Percentiles rank a stretch among this genome's conserved stretches.
These are phyloP conservation scores for Amaranthus cruentus DNA, from an alignment of 148 eudicot genomes.

Conservation along the genomic window DNA sequence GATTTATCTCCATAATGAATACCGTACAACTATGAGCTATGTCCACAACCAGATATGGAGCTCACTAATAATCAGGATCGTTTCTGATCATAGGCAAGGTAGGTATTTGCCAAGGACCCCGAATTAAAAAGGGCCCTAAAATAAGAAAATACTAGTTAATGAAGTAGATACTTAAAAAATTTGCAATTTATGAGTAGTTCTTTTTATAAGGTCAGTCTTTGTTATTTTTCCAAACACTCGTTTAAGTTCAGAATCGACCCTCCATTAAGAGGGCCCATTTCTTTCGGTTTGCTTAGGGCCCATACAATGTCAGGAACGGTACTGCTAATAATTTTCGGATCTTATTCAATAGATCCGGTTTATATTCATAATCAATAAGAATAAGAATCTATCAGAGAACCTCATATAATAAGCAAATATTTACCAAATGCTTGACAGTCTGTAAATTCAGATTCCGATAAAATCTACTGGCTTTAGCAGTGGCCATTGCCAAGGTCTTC, in stretches of 20 bases:
- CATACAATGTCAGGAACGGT: too few relatives aligned
- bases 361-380: not conserved
- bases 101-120: too few relatives aligned
- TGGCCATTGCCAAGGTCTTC: conserved; percentile 76
- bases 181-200: too few relatives aligned
- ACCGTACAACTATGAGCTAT: not conserved
- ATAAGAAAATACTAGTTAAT: too few relatives aligned
- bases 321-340: not conserved
- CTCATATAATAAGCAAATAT: conserved; percentile 29
- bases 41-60: not conserved
- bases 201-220: too few relatives aligned
- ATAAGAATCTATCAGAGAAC: not conserved
- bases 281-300: too few relatives aligned
- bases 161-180: too few relatives aligned
- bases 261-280: too few relatives aligned
- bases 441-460: conserved; percentile 75
- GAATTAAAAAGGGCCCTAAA: too few relatives aligned
- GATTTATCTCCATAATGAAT: not conserved
- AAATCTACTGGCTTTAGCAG: conserved; percentile 82
- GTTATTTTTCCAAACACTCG: too few relatives aligned
- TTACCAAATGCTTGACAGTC: conserved; percentile 77
- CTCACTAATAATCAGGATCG: not conserved
- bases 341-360: not conserved
- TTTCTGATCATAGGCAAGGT: too few relatives aligned
- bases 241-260: too few relatives aligned